phyloP scores from a whole-genome alignment of 169 alveolate species.

The Plasmodium sp. region DNA sequence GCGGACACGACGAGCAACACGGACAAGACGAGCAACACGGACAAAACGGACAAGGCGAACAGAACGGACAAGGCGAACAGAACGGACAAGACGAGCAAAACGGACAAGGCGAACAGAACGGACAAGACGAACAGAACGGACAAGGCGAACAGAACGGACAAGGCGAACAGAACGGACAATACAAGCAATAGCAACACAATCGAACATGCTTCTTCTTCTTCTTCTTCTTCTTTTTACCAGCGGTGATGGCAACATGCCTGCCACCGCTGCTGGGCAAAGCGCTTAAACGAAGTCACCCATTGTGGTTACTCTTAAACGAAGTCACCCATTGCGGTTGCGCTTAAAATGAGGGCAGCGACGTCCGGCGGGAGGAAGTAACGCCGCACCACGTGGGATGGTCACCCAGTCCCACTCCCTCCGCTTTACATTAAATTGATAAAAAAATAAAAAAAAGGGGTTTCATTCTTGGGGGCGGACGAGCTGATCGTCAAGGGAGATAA shows the following conservation, averaged over 20 bases:
- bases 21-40: no score
- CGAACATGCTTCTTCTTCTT: background rate
- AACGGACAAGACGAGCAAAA: no score
- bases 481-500: background rate
- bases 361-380: background rate
- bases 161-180: background rate
- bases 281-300: no score
- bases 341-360: background rate
- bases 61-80: background rate
- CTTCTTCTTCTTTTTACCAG: background rate
- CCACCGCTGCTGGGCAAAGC: background rate
- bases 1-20: no score
- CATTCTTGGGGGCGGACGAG: background rate
- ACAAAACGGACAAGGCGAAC: no score
- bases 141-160: no score
- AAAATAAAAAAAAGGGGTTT: background rate
- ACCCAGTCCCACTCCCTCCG: background rate
- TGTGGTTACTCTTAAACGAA: no score
- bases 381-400: background rate
- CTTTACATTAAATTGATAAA: background rate
- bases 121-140: no score
- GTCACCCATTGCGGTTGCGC: background rate
- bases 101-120: no score
- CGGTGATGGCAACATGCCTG: background rate
- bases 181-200: no score